Evolutionary conservation across 2,329 filamentous ascomycete species (phyloP).

Genomic region (Diaporthe batatas): DNA sequence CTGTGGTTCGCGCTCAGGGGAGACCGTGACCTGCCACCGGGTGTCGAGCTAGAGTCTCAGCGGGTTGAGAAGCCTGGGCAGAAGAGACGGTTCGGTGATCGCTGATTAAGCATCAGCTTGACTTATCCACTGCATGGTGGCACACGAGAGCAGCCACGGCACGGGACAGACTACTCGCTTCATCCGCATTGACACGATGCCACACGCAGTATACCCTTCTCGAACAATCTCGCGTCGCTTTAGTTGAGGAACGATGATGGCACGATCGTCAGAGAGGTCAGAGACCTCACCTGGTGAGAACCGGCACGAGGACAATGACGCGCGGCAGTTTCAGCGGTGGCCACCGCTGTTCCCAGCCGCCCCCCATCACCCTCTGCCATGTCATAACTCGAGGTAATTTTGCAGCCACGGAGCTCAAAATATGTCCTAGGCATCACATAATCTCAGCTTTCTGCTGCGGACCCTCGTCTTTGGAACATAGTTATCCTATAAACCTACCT

Average conservation of each 20-base stretch:
- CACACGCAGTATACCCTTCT: not conserved
- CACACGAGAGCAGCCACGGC: not conserved
- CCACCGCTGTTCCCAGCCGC: not conserved
- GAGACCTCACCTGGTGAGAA: not conserved
- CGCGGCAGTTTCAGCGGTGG: not conserved
- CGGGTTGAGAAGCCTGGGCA: conserved; percentile 15
- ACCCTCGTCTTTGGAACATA: not conserved
- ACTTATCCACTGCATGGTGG: too few species aligned
- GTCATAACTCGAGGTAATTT: not conserved
- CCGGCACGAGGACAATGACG: not conserved
- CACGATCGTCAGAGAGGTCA: not conserved
- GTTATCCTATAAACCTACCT: too few species aligned
- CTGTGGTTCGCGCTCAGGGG: conserved; percentile 33
- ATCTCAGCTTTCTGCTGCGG: not conserved
- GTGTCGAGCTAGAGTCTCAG: conserved; percentile 30
- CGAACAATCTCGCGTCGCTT: not conserved
- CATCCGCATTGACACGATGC: not conserved
- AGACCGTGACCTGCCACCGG: conserved; percentile 29
- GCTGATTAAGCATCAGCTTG: not conserved
- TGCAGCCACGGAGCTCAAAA: not conserved
- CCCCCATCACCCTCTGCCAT: not conserved
- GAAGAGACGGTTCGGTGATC: conserved; percentile 28
- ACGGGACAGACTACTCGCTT: too few species aligned
- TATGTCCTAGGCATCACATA: too few species aligned
- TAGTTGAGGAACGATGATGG: not conserved